phyloP scores from a whole-genome alignment of 2,329 filamentous ascomycete species.

The Fusarium lyarnte region DNA sequence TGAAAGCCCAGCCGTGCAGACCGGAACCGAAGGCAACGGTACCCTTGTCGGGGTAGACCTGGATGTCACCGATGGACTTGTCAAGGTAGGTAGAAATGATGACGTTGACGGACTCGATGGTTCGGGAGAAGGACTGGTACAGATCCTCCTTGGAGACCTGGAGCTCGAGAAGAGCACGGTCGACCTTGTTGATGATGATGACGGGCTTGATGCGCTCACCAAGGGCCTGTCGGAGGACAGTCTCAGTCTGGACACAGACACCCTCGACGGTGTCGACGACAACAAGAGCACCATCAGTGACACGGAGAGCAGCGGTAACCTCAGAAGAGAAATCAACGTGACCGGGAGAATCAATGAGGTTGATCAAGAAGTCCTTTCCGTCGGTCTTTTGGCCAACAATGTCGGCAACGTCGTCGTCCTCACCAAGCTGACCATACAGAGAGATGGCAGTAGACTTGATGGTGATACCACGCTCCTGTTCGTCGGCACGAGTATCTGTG shows the following conservation, averaged over 20 bases:
- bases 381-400: constrained; percentile 87
- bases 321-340: constrained; percentile 99
- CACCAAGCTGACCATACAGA: constrained; percentile 85
- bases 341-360: constrained; percentile 99
- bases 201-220: constrained; percentile 99
- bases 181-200: constrained; percentile 99
- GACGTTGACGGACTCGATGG: constrained; percentile 99
- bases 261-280: constrained; percentile 99
- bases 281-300: constrained; percentile 99
- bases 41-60: constrained; percentile 97
- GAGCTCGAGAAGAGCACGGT: constrained; percentile 98
- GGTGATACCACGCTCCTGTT: constrained; percentile 99
- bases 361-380: constrained; percentile 98
- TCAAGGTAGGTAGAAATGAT: constrained; percentile 99
- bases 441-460: constrained; percentile 99
- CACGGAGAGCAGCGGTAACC: constrained; percentile 98
- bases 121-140: constrained; percentile 99
- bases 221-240: constrained; percentile 97
- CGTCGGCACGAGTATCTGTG: constrained; percentile 96
- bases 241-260: constrained; percentile 99
- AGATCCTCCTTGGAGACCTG: constrained; percentile 99
- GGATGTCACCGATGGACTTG: constrained; percentile 95
- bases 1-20: constrained; percentile 99
- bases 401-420: constrained; percentile 92
- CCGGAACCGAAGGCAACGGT: constrained; percentile 99